Conservation (phyloP, 768 basidiomycete genomes). For the Tricholoma bakamatsutake region DNA sequence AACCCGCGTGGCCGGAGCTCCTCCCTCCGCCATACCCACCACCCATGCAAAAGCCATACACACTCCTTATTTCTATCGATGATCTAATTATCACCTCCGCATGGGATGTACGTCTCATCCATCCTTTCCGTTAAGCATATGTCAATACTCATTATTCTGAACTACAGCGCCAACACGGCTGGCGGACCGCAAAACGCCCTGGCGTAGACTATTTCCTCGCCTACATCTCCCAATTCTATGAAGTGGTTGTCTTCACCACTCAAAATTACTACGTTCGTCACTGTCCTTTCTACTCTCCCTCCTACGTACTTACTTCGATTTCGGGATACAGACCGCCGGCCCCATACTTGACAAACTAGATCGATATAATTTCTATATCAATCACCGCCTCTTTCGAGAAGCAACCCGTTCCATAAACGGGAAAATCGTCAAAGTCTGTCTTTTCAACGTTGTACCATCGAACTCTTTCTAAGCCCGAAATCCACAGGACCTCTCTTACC, state of each 20-base stretch:
- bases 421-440: slow-evolving; percentile 73
- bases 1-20: slow-evolving; percentile 90
- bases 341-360: slow-evolving; percentile 93
- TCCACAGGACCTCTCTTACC: slow-evolving; percentile 78
- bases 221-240: slow-evolving; percentile 97
- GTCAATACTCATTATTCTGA: background rate
- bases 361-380: slow-evolving; percentile 84
- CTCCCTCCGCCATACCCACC: slow-evolving; percentile 82
- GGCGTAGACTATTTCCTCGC: slow-evolving; percentile 98
- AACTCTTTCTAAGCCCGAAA: background rate
- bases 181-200: slow-evolving; percentile 96
- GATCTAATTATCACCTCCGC: slow-evolving; percentile 87
- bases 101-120: slow-evolving; percentile 78
- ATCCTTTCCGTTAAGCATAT: background rate
- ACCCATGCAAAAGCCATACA: slow-evolving; percentile 86
- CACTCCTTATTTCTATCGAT: slow-evolving; percentile 85
- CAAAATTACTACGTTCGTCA: slow-evolving; percentile 83
- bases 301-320: background rate
- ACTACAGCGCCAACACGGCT: slow-evolving; percentile 80
- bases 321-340: slow-evolving; percentile 62
- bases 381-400: slow-evolving; percentile 89
- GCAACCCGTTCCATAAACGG: slow-evolving; percentile 81
- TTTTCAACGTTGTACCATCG: background rate
- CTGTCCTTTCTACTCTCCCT: slow-evolving; percentile 1
- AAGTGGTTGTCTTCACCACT: slow-evolving; percentile 92